Base-by-base conservation (phyloP, 148 eudicot genomes). In the Cornus controversa region DNA sequence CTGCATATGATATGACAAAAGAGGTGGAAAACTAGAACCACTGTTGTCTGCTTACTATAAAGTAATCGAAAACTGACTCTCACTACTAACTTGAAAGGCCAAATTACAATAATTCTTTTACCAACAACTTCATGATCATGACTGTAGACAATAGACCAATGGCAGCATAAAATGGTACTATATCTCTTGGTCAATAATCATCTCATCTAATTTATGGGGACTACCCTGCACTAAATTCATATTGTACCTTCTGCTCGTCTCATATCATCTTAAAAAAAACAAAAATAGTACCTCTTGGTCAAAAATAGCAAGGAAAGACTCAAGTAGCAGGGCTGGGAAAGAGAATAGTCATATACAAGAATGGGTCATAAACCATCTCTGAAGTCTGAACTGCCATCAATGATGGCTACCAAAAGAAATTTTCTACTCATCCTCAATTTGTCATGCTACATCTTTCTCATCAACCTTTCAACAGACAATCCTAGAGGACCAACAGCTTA, bases 381-480 rank as follows among this genome's bases (percentile, higher is more conserved):
- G 57, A 50, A 4, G 20, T 50, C 57, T 50, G 7, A 0, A 11
- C 4, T 16, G 20, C 1, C 18, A 50, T 7, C 7, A 45, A 45
- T 45, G 50, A 45, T 45, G 50, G 50, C 50, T 3, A 45, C 6
- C 50, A 45, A 45, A 45, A 10, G 50, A 45, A 45, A 11, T 3
- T 3, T 45, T 1, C 11, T 45, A 45, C 50, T 45, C 50, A 45
- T 45, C 50, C 50, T 45, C 50, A 7, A 45, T 45, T 45, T 45
- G 50, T 45, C 13, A 45, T 66, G 31, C 70, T 62, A 68, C 69
- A 68, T 75, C 20, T 65, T 25, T 20, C 40, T 66, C 72, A 29
- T 83, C 64, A 23, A 28, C 45, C 36, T 47, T 23, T 31, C 47
- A 23, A 53, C 82, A 36, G 78, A 82, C 67, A 82, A 37, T 82